These are phyloP conservation scores for Pythium oligandrum DNA, from an alignment of 352 stramenopile genomes.

Conservation along the genomic window DNA sequence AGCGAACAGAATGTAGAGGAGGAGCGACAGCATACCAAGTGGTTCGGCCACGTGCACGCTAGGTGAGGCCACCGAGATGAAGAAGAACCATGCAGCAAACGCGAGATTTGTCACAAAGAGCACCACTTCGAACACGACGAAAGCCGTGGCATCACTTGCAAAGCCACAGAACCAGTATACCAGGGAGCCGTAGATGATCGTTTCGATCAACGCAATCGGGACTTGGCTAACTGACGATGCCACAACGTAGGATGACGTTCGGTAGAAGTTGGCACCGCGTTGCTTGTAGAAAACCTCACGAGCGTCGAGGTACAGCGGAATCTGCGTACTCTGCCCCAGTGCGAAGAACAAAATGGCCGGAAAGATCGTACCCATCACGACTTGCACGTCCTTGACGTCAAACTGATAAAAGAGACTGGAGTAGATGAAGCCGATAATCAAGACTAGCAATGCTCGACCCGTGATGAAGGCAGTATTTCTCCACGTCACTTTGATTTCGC, in stretches of 20 bases:
- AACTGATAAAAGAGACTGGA: slow-evolving; percentile 16
- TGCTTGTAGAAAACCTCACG: slow-evolving; percentile 69
- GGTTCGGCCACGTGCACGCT: slow-evolving; percentile 20
- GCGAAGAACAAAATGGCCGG: slow-evolving; percentile 50
- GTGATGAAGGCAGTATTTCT: slow-evolving; percentile 12
- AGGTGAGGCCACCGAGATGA: slow-evolving; percentile 15
- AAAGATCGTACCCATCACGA: slow-evolving; percentile 59
- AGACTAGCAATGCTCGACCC: slow-evolving; percentile 12
- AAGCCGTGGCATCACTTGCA: slow-evolving; percentile 27
- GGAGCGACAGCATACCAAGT: slow-evolving; percentile 17
- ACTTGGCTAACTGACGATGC: slow-evolving; percentile 33
- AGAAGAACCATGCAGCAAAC: slow-evolving; percentile 25
- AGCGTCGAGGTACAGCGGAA: slow-evolving; percentile 54
- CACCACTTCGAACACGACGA: slow-evolving; percentile 51
- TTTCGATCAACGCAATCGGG: slow-evolving; percentile 30
- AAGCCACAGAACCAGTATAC: slow-evolving; percentile 56
- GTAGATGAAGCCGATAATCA: slow-evolving; percentile 20
- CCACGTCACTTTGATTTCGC: slow-evolving; percentile 13
- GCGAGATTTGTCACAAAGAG: slow-evolving; percentile 45
- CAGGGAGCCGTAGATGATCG: slow-evolving; percentile 31
- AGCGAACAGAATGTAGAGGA: slow-evolving; percentile 27
- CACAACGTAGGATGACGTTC: slow-evolving; percentile 62
- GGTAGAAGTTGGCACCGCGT: slow-evolving; percentile 62
- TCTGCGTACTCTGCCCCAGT: slow-evolving; percentile 45
- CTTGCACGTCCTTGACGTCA: slow-evolving; percentile 12